Evolutionary conservation across 2,329 filamentous ascomycete genomes (phyloP), one percentile per base, ranked within the genome.

Genomic region (Penicillium sp.): DNA sequence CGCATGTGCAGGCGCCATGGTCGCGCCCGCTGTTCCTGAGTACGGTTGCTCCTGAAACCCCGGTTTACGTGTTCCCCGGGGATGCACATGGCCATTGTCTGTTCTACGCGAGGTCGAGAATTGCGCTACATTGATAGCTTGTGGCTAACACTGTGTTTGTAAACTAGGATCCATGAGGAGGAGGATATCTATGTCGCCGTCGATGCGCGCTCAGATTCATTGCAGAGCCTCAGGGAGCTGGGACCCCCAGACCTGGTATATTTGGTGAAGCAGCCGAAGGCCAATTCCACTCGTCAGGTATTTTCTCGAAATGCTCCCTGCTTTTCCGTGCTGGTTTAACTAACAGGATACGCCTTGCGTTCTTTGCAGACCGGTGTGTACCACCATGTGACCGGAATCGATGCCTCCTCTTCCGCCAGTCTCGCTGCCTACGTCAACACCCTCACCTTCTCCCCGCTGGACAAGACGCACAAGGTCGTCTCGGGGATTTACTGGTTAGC

Each of bases 371-470:
- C 86, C 55, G 94, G 94, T 53, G 87, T 97, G 49, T 99, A 99
- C 71, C 94, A 99, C 73, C 94, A 99, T 85, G 92, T 97, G 63
- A 96, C 91, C 32, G 94, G 94, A 55, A 87, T 97, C 68, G 94
- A 99, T 76, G 94, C 94, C 42, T 99, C 94, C 2, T 97, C 94
- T 6, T 97, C 94, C 8, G 94, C 94, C 52, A 97, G 93, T 75
- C 79, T 99, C 53, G 94, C 94, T 33, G 94, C 94, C 63, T 99
- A 99, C 75, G 96, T 99, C 76, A 99, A 97, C 75, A 97, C 93
- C 32, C 81, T 99, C 54, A 97, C 92, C 39, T 95, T 97, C 75
- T 88, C 88, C 59, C 89, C 93, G 47, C 85, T 88, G 59, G 89
- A 93, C 60, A 91, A 90, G 69, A 81, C 88, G 54, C 84, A 89